These are phyloP conservation scores for Penicillium crustosum DNA, from an alignment of 2,329 filamentous ascomycete species.

Conservation along the genomic window DNA sequence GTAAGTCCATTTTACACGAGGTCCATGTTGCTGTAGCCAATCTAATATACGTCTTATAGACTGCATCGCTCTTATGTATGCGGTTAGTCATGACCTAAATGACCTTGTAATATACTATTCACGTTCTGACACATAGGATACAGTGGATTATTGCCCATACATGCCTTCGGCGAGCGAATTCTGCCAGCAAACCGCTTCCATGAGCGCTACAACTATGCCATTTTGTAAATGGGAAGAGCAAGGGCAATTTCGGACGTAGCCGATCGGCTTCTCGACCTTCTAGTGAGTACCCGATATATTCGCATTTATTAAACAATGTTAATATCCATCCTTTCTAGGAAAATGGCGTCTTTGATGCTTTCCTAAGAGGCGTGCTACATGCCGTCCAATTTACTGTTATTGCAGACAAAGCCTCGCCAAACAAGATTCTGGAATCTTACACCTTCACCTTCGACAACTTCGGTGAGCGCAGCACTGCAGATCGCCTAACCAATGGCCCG, in stretches of 20 bases:
- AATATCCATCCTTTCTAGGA: not conserved
- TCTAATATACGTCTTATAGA: not conserved
- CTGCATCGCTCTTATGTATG: not conserved
- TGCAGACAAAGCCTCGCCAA: not conserved
- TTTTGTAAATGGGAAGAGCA: not conserved
- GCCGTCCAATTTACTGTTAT: not conserved
- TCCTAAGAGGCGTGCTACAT: not conserved
- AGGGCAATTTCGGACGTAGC: not conserved
- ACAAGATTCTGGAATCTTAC: not conserved
- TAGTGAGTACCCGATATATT: not conserved
- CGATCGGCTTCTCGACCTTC: not conserved
- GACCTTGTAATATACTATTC: not conserved
- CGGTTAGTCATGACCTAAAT: not conserved
- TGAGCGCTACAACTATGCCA: not conserved
- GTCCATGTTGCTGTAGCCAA: not conserved
- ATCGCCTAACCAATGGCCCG: not conserved
- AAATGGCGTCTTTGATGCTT: not conserved
- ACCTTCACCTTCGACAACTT: not conserved
- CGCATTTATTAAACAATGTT: not conserved
- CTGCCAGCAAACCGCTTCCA: not conserved
- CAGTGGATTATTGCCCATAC: not conserved
- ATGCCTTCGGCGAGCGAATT: not conserved
- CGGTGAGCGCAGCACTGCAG: not conserved
- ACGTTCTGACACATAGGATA: not conserved
- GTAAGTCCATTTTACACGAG: constrained; percentile 33